Conservation (phyloP, 2,329 filamentous ascomycete genomes). For the Aspergillus fischeri region DNA sequence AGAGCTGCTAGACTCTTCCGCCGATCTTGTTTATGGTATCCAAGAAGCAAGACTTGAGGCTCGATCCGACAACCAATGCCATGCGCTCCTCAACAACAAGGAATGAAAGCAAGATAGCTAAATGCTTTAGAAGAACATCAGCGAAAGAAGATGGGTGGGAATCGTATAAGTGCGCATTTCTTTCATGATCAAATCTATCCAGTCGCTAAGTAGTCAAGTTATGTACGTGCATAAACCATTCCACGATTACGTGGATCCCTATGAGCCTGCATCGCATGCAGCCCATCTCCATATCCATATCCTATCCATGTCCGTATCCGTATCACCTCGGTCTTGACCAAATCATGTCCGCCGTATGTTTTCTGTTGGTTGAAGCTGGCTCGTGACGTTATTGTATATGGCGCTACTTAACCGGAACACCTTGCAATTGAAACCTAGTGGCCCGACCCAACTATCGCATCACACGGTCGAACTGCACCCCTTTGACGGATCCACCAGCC, state of each 20-base stretch:
- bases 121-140: background rate
- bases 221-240: constrained; percentile 21
- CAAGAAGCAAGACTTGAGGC: background rate
- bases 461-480: constrained; percentile 72
- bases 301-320: background rate
- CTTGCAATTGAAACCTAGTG: background rate
- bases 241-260: background rate
- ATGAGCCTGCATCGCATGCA: background rate
- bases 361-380: background rate
- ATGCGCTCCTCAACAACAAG: background rate
- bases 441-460: constrained; percentile 49
- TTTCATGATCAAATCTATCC: constrained; percentile 26
- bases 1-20: background rate
- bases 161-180: constrained; percentile 16
- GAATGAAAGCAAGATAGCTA: background rate
- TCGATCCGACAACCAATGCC: no score
- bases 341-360: background rate
- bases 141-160: no score
- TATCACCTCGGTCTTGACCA: background rate
- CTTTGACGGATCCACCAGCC: constrained; percentile 72
- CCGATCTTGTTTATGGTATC: background rate
- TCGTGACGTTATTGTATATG: background rate
- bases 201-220: constrained; percentile 32
- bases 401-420: background rate
- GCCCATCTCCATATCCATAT: background rate